Evolutionary conservation across 1,139 yeast genomes (phyloP).

Genomic region (Saccharomyces hybrid): DNA sequence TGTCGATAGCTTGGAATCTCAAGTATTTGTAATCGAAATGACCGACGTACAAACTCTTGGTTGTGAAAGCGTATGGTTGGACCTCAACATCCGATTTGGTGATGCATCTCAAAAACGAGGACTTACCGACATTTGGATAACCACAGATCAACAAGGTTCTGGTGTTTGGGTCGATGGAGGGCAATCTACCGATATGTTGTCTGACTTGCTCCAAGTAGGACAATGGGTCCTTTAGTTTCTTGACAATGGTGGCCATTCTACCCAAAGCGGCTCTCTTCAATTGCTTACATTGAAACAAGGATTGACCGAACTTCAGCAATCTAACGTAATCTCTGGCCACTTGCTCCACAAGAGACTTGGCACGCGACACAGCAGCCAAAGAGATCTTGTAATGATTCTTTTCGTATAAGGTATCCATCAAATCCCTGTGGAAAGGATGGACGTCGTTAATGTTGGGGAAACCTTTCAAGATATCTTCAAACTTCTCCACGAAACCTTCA

Average conservation of each 20-base stretch:
- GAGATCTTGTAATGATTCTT: slow-evolving; percentile 97
- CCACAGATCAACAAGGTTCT: slow-evolving; percentile 96
- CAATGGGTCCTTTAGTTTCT: slow-evolving; percentile 89
- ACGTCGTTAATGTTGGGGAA: slow-evolving; percentile 96
- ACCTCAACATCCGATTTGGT: slow-evolving; percentile 98
- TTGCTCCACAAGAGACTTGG: slow-evolving; percentile 89
- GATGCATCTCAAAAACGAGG: slow-evolving; percentile 84
- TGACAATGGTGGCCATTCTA: slow-evolving; percentile 97
- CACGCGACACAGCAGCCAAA: slow-evolving; percentile 89
- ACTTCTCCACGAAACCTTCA: slow-evolving; percentile 91
- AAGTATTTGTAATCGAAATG: slow-evolving; percentile 96
- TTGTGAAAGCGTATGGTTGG: slow-evolving; percentile 97
- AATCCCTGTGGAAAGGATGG: slow-evolving; percentile 96
- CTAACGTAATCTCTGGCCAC: slow-evolving; percentile 92
- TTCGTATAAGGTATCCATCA: slow-evolving; percentile 95
- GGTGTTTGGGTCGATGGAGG: slow-evolving; percentile 96
- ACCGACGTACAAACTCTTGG: slow-evolving; percentile 90
- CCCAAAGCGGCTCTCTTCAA: slow-evolving; percentile 97
- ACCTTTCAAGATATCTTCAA: slow-evolving; percentile 72
- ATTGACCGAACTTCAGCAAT: slow-evolving; percentile 91
- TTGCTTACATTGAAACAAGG: slow-evolving; percentile 96
- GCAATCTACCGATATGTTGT: slow-evolving; percentile 97
- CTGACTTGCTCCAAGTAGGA: slow-evolving; percentile 94
- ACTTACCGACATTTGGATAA: slow-evolving; percentile 97
- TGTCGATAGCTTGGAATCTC: slow-evolving; percentile 96